Base-by-base conservation (phyloP, 1,139 yeast genomes). In the Blastobotrys buckinghamii region DNA sequence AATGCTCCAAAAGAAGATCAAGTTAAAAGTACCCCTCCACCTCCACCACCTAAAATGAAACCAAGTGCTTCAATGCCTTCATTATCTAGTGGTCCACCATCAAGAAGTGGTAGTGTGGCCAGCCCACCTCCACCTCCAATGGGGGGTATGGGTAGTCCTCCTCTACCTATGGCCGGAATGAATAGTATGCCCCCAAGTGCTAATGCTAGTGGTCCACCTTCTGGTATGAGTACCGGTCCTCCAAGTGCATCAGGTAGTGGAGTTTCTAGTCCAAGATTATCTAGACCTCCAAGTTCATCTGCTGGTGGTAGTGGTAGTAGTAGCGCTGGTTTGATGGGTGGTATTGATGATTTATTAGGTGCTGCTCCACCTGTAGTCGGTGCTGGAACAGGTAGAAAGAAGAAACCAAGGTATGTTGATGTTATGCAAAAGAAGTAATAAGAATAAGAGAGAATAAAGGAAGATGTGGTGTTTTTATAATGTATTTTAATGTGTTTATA, bases 1-100 rank as follows among this genome's bases (percentile, higher is more conserved):
- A 79, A 81, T 16, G 80, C 86, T 1, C 77, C 85, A 41, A 81
- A 81, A 54, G 96, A 88, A 44, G 87, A 83, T 56, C 74, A 80
- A 52, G 72, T 70, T 52, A 68, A 76, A 8, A 69, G 77, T 1
- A 76, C 80, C 1, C 81, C 92, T 1, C 87, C 95, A 1, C 94
- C 95, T 1, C 92, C 94, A 2, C 87, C 88, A 58, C 74, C 74
- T 57, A 73, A 69, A 55, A 68, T 59, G 29, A 27, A 60, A 47
- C 27, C 58, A 9, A 61, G 9, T 62, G 53, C 58, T n/a, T 47
- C 59, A 10, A 48, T 55, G 8, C 51, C 59, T 10, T 47, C 58
- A 22, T 39, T 45, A 15, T 49, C 52, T 30, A 44, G 43, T 17
- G 37, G 26, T 4, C 17, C 20, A n/a, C 24, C 42, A 20, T n/a